phyloP scores from a whole-genome alignment of 2,329 filamentous ascomycete genomes.

The Triangularia setosa region DNA sequence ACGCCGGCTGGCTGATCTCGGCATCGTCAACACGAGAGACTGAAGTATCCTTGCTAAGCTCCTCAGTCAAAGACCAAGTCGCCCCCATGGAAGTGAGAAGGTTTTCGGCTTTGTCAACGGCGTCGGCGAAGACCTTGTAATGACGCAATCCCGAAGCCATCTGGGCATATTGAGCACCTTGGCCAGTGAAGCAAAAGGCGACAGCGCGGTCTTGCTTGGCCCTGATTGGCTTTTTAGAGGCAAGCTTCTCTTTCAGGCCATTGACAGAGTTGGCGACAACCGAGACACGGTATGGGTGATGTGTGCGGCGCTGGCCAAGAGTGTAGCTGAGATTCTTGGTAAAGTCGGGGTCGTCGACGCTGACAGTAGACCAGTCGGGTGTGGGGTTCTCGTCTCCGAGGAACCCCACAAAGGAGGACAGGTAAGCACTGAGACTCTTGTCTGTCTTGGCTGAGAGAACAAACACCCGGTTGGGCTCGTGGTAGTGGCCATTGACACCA shows the following conservation, averaged over 20 bases:
- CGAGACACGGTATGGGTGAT: background rate
- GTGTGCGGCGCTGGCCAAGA: background rate
- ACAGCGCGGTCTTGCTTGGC: conserved; percentile 8
- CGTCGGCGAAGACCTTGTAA: conserved; percentile 26
- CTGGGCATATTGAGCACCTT: conserved; percentile 28
- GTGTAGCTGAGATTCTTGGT: conserved; percentile 1
- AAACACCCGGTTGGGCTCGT: background rate
- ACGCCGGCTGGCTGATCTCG: conserved; percentile 31
- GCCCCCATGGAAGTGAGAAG: conserved; percentile 23
- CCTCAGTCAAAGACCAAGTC: conserved; percentile 26
- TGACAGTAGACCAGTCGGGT: conserved; percentile 30
- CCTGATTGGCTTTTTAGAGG: conserved; percentile 10
- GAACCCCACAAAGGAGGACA: conserved; percentile 13
- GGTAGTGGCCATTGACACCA: background rate
- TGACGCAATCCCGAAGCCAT: conserved; percentile 29
- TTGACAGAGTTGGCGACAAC: background rate
- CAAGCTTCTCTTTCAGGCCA: conserved; percentile 27
- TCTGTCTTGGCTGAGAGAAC: background rate
- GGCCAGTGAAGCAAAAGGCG: conserved; percentile 33
- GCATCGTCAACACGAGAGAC: conserved; percentile 24
- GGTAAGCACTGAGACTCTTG: background rate
- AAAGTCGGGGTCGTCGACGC: background rate
- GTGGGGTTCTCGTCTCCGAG: conserved; percentile 27
- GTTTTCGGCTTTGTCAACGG: conserved; percentile 19
- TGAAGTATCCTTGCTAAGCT: conserved; percentile 8